Percentiles rank a stretch among this genome's conserved stretches.
These are phyloP conservation scores for Bacterosira constricta DNA, from an alignment of 108 stramenopile species.

Conservation along the genomic window DNA sequence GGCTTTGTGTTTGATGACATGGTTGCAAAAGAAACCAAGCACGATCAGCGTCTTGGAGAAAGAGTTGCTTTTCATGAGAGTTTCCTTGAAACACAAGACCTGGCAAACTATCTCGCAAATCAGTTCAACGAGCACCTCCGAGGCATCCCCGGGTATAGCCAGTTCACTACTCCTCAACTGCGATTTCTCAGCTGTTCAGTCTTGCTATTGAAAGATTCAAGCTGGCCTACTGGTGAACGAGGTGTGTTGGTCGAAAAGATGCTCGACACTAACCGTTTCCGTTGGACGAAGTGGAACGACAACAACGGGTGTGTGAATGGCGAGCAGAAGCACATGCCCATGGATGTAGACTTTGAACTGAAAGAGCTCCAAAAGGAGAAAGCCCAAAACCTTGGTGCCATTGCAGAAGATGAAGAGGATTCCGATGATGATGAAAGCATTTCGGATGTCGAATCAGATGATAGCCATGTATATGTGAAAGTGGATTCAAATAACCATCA, in stretches of 20 bases:
- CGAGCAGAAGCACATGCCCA: constrained; percentile 21
- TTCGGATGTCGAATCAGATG: constrained; percentile 32
- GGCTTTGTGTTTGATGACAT: constrained; percentile 47
- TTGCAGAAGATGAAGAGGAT: constrained; percentile 47
- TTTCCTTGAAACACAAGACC: constrained; percentile 56
- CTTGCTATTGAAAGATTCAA: constrained; percentile 49
- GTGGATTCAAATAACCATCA: not conserved
- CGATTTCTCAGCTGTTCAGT: constrained; percentile 56
- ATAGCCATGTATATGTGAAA: not conserved
- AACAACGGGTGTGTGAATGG: constrained; percentile 51
- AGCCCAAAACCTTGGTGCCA: constrained; percentile 6
- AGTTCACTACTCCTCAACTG: constrained; percentile 40
- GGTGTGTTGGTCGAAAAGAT: constrained; percentile 65
- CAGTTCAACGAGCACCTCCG: constrained; percentile 50
- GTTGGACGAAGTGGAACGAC: constrained; percentile 67
- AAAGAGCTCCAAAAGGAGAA: constrained; percentile 21
- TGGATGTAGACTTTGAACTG: constrained; percentile 47
- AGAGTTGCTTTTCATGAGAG: constrained; percentile 45
- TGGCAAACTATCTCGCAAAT: constrained; percentile 49
- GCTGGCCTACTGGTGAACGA: constrained; percentile 29
- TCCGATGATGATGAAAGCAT: constrained; percentile 44
- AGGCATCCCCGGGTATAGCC: constrained; percentile 35
- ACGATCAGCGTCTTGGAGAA: constrained; percentile 42
- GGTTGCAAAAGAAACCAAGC: constrained; percentile 60
- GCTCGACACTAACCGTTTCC: constrained; percentile 50